Conservation (phyloP, 2,329 filamentous ascomycete genomes). For the Hypomyces perniciosus region DNA sequence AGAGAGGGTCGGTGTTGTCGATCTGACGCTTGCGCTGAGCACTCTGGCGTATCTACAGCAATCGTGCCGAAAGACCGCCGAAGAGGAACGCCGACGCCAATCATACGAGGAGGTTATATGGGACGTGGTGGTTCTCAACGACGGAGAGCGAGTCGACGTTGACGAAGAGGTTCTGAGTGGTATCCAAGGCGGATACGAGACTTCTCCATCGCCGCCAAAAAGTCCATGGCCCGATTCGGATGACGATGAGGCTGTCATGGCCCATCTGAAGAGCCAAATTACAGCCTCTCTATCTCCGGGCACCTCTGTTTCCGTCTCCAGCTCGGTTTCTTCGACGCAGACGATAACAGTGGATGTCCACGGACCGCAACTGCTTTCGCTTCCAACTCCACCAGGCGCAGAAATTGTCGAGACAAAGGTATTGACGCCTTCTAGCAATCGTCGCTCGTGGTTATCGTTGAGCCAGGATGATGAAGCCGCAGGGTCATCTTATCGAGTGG, state of each 20-base stretch:
- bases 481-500: constrained; percentile 43
- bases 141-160: constrained; percentile 53
- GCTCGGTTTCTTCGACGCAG: constrained; percentile 53
- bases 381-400: constrained; percentile 52
- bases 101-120: constrained; percentile 54
- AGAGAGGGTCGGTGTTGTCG: constrained; percentile 54
- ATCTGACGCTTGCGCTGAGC: constrained; percentile 55
- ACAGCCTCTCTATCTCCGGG: constrained; percentile 48
- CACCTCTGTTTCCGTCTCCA: constrained; percentile 55
- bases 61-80: constrained; percentile 45
- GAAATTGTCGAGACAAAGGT: constrained; percentile 49
- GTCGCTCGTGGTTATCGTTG: constrained; percentile 10
- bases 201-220: background rate
- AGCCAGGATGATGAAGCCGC: constrained; percentile 17
- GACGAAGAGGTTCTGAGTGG: constrained; percentile 25
- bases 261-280: constrained; percentile 47
- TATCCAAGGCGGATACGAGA: background rate
- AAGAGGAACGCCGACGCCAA: constrained; percentile 42
- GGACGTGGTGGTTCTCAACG: constrained; percentile 59
- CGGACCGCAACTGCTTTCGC: constrained; percentile 42
- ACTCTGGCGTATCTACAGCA: constrained; percentile 57
- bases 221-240: constrained; percentile 5
- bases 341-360: constrained; percentile 60
- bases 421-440: constrained; percentile 12
- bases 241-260: constrained; percentile 38